A percentile compares a stretch with the other conserved stretches of the same genome.
Conservation (phyloP, 371 early-diverging fungal genomes). For the Lichtheimia ornata region DNA sequence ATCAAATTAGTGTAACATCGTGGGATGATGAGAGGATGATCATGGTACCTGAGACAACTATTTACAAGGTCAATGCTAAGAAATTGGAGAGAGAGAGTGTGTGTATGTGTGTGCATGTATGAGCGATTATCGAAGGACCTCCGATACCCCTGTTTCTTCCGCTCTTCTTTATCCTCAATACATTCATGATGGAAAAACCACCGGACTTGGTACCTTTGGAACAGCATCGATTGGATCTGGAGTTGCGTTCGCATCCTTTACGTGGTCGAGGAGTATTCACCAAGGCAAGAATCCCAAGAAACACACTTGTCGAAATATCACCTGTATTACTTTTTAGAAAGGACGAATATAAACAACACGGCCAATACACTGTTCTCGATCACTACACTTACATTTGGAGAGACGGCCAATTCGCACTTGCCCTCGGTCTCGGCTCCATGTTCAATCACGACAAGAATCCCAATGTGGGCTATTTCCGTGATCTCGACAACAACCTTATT, state of each 20-base stretch:
- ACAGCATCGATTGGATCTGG: constrained; percentile 36
- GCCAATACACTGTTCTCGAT: constrained; percentile 61
- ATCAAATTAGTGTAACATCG: no score
- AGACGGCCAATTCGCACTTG: constrained; percentile 60
- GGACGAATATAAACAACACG: constrained; percentile 60
- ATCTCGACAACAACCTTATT: constrained; percentile 56
- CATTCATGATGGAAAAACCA: no score
- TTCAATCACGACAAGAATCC: constrained; percentile 65
- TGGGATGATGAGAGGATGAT: no score
- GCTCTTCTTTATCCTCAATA: no score
- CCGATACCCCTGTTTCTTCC: no score
- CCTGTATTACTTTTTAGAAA: constrained; percentile 60
- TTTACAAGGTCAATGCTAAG: no score
- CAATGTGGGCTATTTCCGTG: constrained; percentile 67
- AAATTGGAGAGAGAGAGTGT: no score
- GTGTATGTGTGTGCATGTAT: no score
- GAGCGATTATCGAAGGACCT: no score
- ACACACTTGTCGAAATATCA: constrained; percentile 61
- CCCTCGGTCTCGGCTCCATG: constrained; percentile 72
- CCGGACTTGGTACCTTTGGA: neutral
- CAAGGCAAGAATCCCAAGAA: constrained; percentile 30
- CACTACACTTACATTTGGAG: constrained; percentile 74
- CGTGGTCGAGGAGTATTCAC: constrained; percentile 69
- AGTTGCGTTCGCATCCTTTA: constrained; percentile 47
- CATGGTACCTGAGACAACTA: no score